Percentiles rank a stretch among this genome's conserved stretches.
Conservation (phyloP, 176 grass and related monocot genomes). For the Ampelocalamus luodianensis region DNA sequence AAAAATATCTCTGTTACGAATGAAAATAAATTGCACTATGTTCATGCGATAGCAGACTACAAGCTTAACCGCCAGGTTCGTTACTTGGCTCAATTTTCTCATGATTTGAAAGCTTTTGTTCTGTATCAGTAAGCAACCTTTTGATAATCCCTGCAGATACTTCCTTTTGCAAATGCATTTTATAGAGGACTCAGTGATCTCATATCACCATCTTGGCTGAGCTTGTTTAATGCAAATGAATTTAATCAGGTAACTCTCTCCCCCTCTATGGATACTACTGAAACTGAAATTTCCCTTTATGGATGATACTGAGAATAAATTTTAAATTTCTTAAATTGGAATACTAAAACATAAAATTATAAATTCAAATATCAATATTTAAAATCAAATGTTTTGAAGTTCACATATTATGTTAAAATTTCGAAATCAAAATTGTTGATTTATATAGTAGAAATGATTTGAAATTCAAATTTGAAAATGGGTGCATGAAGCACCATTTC, state of each 20-base stretch:
- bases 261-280: slow-evolving; percentile 4
- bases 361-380: slow-evolving; percentile 3
- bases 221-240: slow-evolving; percentile 99
- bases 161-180: slow-evolving; percentile 73
- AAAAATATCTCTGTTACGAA: slow-evolving; percentile 86
- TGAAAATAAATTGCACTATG: slow-evolving; percentile 97
- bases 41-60: slow-evolving; percentile 96
- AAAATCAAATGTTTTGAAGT: not conserved
- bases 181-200: slow-evolving; percentile 59
- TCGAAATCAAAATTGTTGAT: not conserved
- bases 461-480: not conserved
- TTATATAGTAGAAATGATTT: not conserved
- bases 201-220: slow-evolving; percentile 89
- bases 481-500: not conserved
- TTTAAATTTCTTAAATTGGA: not conserved
- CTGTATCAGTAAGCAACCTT: slow-evolving; percentile 5
- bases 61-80: slow-evolving; percentile 90
- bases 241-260: slow-evolving; percentile 85
- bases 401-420: not conserved
- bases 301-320: not conserved
- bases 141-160: slow-evolving; percentile 66
- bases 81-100: slow-evolving; percentile 12
- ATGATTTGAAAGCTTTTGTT: slow-evolving; percentile 27
- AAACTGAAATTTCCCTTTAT: not conserved
- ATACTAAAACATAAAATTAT: not conserved